Conservation (phyloP, 2,329 filamentous ascomycete genomes). For the Dendryphion nanum region DNA sequence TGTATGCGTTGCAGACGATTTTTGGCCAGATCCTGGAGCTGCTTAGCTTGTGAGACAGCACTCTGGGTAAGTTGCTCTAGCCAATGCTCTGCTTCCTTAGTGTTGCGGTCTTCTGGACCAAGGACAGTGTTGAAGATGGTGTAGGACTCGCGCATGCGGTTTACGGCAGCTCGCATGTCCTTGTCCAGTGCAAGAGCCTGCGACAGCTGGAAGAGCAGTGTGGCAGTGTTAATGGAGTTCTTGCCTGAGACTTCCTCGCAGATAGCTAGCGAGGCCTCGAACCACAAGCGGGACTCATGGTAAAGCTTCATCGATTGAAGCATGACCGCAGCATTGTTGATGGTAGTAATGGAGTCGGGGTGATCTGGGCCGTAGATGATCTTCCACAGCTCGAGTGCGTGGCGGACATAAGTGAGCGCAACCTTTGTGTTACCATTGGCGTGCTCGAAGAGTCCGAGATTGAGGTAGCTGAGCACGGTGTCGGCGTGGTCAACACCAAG, state of each 20-base stretch:
- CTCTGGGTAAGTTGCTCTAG: constrained; percentile 94
- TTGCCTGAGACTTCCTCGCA: constrained; percentile 89
- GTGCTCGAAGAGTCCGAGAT: constrained; percentile 91
- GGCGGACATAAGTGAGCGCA: constrained; percentile 85
- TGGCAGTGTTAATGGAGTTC: constrained; percentile 88
- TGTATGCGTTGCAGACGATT: constrained; percentile 70
- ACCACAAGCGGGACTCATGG: constrained; percentile 93
- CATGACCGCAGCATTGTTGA: constrained; percentile 99
- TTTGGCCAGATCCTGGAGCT: constrained; percentile 79
- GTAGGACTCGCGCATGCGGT: constrained; percentile 93
- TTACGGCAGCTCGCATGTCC: constrained; percentile 87
- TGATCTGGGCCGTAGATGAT: constrained; percentile 92
- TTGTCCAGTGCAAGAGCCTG: constrained; percentile 95
- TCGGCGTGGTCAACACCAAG: constrained; percentile 91
- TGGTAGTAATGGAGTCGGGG: constrained; percentile 95
- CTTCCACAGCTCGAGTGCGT: constrained; percentile 94
- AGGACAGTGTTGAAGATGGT: constrained; percentile 90
- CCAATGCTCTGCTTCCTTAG: constrained; percentile 96
- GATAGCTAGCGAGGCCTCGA: constrained; percentile 85
- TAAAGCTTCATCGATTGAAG: constrained; percentile 93
- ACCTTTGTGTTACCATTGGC: constrained; percentile 84
- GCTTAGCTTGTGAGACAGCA: constrained; percentile 90
- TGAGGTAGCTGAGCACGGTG: constrained; percentile 92
- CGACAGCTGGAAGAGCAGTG: constrained; percentile 92
- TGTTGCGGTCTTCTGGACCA: constrained; percentile 90